These are phyloP conservation scores for Bauhinia variegata DNA, from an alignment of 306 rosid species.

Conservation along the genomic window DNA sequence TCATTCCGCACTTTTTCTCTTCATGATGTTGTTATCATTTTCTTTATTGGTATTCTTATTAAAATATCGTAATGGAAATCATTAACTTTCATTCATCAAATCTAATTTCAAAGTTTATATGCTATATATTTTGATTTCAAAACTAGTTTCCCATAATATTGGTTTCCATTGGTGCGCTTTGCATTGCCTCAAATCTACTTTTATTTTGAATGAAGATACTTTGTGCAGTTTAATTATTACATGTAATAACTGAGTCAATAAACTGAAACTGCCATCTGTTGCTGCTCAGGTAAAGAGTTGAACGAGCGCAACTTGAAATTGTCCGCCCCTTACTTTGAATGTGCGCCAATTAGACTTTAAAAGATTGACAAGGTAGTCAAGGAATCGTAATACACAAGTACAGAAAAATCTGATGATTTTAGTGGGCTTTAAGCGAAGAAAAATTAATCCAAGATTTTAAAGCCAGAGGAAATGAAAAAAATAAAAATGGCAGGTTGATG, in stretches of 20 bases:
- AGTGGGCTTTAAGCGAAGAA: background rate
- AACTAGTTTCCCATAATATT: no score
- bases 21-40: no score
- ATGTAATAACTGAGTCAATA: background rate
- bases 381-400: no score
- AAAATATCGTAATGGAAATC: no score
- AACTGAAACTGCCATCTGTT: constrained; percentile 40
- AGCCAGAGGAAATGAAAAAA: background rate
- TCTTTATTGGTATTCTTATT: no score
- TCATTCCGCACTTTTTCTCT: no score
- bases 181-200: background rate
- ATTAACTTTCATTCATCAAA: no score
- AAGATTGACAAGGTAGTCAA: constrained; percentile 70
- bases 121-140: no score
- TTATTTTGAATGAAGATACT: background rate
- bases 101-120: no score
- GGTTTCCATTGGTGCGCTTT: background rate
- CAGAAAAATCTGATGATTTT: no score
- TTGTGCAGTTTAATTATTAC: background rate
- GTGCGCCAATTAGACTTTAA: constrained; percentile 68
- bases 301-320: constrained; percentile 89
- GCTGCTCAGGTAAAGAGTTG: constrained; percentile 72
- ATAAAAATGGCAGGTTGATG: no score
- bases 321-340: constrained; percentile 89
- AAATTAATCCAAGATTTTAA: background rate